Evolutionary conservation across 164 flowering plant genomes (phyloP).

Genomic region (Piper longum): DNA sequence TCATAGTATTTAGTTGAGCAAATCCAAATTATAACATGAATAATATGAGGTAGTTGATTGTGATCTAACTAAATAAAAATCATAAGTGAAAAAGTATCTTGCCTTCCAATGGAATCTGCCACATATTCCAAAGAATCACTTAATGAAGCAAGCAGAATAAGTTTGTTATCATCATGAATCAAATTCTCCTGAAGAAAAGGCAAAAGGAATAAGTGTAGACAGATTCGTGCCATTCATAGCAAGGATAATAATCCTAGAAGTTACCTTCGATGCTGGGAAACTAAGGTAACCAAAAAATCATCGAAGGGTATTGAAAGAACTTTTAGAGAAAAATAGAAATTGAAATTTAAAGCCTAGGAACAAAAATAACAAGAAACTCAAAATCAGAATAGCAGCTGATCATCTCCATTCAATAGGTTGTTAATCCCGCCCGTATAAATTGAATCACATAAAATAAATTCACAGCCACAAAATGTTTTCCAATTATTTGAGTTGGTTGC

Average conservation of each 20-base stretch:
- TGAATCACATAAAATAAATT: no score
- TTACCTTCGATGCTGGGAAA: not conserved
- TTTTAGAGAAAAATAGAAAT: not conserved
- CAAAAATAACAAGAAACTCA: not conserved
- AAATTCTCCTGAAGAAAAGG: slow-evolving; percentile 58
- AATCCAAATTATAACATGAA: no score
- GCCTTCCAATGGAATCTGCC: slow-evolving; percentile 96
- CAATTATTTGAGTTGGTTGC: no score
- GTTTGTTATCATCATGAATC: slow-evolving; percentile 92
- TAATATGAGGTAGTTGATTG: not conserved
- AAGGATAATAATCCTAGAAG: not conserved
- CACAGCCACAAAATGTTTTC: no score
- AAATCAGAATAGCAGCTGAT: not conserved
- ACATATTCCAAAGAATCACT: slow-evolving; percentile 98
- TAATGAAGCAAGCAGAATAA: slow-evolving; percentile 83
- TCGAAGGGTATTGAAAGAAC: not conserved
- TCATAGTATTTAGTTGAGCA: no score
- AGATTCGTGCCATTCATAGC: not conserved
- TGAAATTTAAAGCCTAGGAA: not conserved
- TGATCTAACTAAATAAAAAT: not conserved
- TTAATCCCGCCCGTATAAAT: no score
- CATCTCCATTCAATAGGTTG: not conserved
- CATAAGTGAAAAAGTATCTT: slow-evolving; percentile 6
- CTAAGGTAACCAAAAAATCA: not conserved
- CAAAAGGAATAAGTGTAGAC: not conserved